Evolutionary conservation across 2,329 filamentous ascomycete species (phyloP).

Genomic region (Orbilia ellipsospora): DNA sequence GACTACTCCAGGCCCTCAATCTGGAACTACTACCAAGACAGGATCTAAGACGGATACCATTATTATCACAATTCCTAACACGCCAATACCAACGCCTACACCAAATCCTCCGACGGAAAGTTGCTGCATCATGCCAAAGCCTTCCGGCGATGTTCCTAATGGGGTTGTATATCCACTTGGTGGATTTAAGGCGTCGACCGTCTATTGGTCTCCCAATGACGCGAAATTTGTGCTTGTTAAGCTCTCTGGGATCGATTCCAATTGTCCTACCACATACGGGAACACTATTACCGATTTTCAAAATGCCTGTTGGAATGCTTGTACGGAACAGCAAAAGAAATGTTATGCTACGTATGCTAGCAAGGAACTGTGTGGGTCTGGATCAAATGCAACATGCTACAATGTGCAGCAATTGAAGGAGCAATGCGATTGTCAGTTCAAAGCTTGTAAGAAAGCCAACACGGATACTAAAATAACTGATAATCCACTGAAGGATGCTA

Average conservation of each 20-base stretch:
- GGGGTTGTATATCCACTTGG: conserved; percentile 4
- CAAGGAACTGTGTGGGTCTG: conserved; percentile 5
- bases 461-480: background rate
- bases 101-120: background rate
- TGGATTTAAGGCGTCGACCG: conserved; percentile 2
- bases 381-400: background rate
- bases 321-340: conserved; percentile 1
- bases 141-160: background rate
- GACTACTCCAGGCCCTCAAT: too few species aligned
- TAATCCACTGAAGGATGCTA: background rate
- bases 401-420: background rate
- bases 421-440: background rate
- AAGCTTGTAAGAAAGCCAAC: background rate
- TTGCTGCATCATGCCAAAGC: conserved; percentile 10
- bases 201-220: background rate
- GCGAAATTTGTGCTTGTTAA: conserved; percentile 10
- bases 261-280: conserved; percentile 1
- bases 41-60: background rate
- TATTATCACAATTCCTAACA: background rate
- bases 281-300: background rate
- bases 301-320: conserved; percentile 11
- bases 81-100: too few species aligned
- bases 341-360: conserved; percentile 8
- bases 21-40: background rate
- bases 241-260: background rate